phyloP scores from a whole-genome alignment of 495 filamentous ascomycete genomes.

The Podospora tetraspora region DNA sequence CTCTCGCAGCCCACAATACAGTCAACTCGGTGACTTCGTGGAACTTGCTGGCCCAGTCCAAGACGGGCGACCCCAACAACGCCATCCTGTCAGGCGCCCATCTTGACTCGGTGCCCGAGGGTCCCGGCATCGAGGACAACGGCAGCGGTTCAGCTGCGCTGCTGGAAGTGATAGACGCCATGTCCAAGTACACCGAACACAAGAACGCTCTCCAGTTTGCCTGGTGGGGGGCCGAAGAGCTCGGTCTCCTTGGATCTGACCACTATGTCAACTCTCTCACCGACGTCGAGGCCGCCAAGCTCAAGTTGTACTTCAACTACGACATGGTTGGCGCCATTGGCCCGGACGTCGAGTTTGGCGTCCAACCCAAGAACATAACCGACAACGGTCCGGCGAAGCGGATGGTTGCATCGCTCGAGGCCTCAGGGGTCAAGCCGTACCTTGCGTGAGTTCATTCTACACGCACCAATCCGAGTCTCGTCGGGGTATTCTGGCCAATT shows the following conservation, averaged over 20 bases:
- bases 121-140: constrained; percentile 44
- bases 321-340: constrained; percentile 77
- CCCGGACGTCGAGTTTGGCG: constrained; percentile 48
- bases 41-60: constrained; percentile 64
- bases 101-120: constrained; percentile 60
- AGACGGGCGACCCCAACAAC: constrained; percentile 59
- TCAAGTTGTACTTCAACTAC: constrained; percentile 68
- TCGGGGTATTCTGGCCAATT: constrained; percentile 6
- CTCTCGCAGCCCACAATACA: constrained; percentile 34
- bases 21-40: constrained; percentile 46
- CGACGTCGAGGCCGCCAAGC: constrained; percentile 43
- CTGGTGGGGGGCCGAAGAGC: constrained; percentile 66
- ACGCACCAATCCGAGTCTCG: neutral
- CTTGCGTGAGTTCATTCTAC: constrained; percentile 7
- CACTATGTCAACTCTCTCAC: constrained; percentile 49
- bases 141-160: constrained; percentile 53
- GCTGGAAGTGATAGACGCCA: constrained; percentile 58
- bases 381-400: constrained; percentile 29
- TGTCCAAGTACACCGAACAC: constrained; percentile 54
- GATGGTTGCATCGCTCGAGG: constrained; percentile 26
- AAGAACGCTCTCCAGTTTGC: constrained; percentile 58
- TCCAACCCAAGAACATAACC: constrained; percentile 43
- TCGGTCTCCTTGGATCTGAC: constrained; percentile 56
- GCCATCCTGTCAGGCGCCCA: constrained; percentile 61
- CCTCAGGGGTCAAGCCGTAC: constrained; percentile 29